Conservation (phyloP, 805 yeast species). For the Candida boleticola region DNA sequence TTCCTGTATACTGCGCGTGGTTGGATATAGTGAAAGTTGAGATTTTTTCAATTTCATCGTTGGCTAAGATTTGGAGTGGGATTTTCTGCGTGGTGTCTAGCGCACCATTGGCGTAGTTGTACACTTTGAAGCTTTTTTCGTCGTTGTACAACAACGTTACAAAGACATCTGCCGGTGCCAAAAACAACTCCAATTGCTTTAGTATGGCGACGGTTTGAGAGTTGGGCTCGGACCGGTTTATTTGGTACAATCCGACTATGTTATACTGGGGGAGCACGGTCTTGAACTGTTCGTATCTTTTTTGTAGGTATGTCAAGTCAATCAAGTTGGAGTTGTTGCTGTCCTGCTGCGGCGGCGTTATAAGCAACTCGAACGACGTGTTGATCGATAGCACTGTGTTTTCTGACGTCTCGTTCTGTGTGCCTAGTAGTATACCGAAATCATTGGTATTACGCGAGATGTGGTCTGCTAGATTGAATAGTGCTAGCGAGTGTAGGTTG, state of each 20-base stretch:
- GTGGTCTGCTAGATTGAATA: constrained; percentile 31
- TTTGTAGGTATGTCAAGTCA: constrained; percentile 23
- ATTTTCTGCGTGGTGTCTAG: background rate
- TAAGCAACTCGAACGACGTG: constrained; percentile 31
- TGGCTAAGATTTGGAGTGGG: constrained; percentile 14
- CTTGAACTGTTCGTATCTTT: constrained; percentile 25
- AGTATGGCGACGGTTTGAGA: constrained; percentile 4
- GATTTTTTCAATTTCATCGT: constrained; percentile 31
- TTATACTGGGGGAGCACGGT: constrained; percentile 25
- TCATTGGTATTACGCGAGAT: constrained; percentile 17
- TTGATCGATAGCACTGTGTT: constrained; percentile 12
- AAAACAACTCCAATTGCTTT: background rate
- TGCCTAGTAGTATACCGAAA: constrained; percentile 32
- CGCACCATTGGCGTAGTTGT: background rate
- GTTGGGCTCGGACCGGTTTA: constrained; percentile 6
- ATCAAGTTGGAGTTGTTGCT: constrained; percentile 9
- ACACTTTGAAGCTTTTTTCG: constrained; percentile 2
- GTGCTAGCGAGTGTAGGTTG: constrained; percentile 23
- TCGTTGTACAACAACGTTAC: background rate
- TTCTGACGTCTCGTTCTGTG: constrained; percentile 1
- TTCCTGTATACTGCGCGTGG: constrained; percentile 11
- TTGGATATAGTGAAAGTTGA: constrained; percentile 31
- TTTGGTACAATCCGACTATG: constrained; percentile 31
- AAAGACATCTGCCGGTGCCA: background rate
- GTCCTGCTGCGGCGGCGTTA: background rate